phyloP scores from a whole-genome alignment of 805 yeast species.

The Priceomyces castillae region DNA sequence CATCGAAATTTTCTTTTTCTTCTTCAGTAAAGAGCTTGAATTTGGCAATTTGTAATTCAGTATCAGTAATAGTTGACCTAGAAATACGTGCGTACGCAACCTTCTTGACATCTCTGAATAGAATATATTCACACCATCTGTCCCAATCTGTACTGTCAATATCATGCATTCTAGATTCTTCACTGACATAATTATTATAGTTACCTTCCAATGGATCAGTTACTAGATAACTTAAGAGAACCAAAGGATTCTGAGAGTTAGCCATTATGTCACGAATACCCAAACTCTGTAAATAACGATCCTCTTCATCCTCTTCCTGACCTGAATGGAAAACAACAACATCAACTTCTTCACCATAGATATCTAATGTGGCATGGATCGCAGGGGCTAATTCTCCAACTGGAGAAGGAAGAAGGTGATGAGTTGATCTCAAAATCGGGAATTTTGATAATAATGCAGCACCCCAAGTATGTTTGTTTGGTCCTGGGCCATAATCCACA shows the following conservation, averaged over 20 bases:
- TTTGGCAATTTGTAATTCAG: constrained; percentile 94
- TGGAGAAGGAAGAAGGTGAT: constrained; percentile 91
- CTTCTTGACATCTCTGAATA: constrained; percentile 82
- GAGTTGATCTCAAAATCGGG: constrained; percentile 88
- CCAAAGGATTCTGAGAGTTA: constrained; percentile 73
- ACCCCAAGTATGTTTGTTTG: constrained; percentile 98
- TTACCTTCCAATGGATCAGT: constrained; percentile 86
- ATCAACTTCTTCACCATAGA: constrained; percentile 84
- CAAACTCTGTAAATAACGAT: constrained; percentile 80
- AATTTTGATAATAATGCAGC: constrained; percentile 87
- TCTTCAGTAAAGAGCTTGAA: constrained; percentile 56
- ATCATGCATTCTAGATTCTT: constrained; percentile 82
- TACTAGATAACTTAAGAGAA: constrained; percentile 85
- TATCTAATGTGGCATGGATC: constrained; percentile 90
- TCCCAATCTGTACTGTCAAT: constrained; percentile 93
- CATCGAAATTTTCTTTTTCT: constrained; percentile 30
- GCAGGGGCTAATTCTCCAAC: constrained; percentile 99
- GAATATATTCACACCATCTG: constrained; percentile 97
- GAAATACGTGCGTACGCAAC: constrained; percentile 92
- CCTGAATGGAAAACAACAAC: constrained; percentile 97
- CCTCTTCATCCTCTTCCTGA: constrained; percentile 96
- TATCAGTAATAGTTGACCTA: constrained; percentile 91
- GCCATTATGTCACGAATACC: constrained; percentile 80
- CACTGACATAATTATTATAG: constrained; percentile 87
- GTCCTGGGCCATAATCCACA: constrained; percentile 96